Evolutionary conservation across 2,329 filamentous ascomycete genomes (phyloP).

Genomic region (Stemphylium vesicarium): DNA sequence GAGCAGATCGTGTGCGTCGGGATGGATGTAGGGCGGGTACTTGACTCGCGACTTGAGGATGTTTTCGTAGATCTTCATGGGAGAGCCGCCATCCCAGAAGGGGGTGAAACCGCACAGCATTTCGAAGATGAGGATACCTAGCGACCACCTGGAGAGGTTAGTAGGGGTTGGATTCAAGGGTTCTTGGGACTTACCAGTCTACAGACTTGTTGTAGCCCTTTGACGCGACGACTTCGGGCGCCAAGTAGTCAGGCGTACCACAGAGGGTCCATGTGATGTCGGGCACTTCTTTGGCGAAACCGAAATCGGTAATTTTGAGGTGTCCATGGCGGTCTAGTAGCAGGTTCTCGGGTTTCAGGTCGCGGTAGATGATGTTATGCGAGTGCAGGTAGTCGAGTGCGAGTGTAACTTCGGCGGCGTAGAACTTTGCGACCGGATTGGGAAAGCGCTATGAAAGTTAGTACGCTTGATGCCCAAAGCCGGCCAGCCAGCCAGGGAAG

Average conservation of each 20-base stretch:
- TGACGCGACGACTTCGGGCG: conserved; percentile 97
- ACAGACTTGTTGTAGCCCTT: conserved; percentile 99
- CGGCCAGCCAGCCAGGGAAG: neutral
- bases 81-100: conserved; percentile 97
- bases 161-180: conserved; percentile 1
- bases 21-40: conserved; percentile 94
- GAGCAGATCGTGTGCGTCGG: conserved; percentile 90
- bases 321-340: conserved; percentile 91
- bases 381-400: conserved; percentile 94
- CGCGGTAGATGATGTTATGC: conserved; percentile 96
- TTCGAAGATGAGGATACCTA: conserved; percentile 98
- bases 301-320: conserved; percentile 97
- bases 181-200: conserved; percentile 75
- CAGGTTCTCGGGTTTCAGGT: conserved; percentile 94
- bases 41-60: conserved; percentile 95
- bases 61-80: conserved; percentile 99
- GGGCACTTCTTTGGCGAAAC: conserved; percentile 96
- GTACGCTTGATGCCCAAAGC: neutral
- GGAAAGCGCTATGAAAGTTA: conserved; percentile 78
- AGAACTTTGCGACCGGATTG: conserved; percentile 98
- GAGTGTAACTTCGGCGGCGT: conserved; percentile 94
- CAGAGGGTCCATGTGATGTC: conserved; percentile 99
- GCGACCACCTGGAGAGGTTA: conserved; percentile 77
- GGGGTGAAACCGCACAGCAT: conserved; percentile 99
- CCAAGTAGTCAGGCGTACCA: conserved; percentile 95